Percentiles rank a stretch among this genome's conserved stretches.
Evolutionary conservation across 495 filamentous ascomycete genomes (phyloP).

Genomic region (Schizothecium vesticola): DNA sequence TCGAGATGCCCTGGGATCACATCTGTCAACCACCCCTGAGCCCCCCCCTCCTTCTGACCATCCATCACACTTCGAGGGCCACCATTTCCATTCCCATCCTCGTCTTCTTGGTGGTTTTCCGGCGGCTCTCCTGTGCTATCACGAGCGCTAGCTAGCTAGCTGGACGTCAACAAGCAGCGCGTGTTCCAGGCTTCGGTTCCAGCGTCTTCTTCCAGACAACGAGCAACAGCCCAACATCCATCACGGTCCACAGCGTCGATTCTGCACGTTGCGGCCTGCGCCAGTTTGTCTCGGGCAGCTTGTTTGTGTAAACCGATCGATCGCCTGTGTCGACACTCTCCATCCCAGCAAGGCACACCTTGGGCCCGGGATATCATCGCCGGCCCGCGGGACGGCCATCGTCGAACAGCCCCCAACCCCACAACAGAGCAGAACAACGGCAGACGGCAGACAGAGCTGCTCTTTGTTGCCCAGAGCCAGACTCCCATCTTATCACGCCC

Average conservation of each 20-base stretch:
- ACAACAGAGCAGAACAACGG: neutral
- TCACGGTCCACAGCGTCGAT: conserved; percentile 17
- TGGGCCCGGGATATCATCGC: neutral
- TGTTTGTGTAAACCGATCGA: conserved; percentile 8
- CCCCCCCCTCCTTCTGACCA: neutral
- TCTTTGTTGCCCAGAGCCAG: neutral
- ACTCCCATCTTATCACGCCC: neutral
- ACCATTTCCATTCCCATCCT: neutral
- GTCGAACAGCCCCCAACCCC: neutral
- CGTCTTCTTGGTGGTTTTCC: neutral
- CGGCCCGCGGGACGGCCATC: neutral
- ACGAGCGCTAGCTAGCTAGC: neutral
- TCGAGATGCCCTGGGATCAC: neutral
- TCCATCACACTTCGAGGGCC: neutral
- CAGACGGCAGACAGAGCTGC: neutral
- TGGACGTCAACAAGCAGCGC: neutral
- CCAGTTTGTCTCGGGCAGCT: neutral
- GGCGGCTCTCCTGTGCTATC: neutral
- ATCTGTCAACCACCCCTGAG: neutral
- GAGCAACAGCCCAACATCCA: neutral
- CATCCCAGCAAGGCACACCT: too few relatives aligned
- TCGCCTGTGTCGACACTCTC: neutral
- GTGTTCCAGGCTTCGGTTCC: neutral
- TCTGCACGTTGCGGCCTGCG: conserved; percentile 21
- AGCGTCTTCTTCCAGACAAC: neutral